These are phyloP conservation scores for Ganoderma lucidum DNA, from an alignment of 1,284 basidiomycete genomes.

Conservation along the genomic window DNA sequence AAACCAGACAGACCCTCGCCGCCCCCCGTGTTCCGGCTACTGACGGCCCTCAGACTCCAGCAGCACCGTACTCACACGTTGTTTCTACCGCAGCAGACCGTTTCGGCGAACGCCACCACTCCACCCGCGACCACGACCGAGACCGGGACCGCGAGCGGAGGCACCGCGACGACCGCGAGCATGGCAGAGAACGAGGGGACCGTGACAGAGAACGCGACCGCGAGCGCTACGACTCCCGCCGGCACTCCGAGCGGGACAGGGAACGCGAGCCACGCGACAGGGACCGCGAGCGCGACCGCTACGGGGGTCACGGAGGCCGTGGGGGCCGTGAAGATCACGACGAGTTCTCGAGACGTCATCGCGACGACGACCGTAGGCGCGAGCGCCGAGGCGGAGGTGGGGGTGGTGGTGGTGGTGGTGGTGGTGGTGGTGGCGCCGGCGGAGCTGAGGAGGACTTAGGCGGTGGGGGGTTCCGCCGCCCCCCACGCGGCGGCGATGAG, in stretches of 20 bases:
- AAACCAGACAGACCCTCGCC: conserved; percentile 1
- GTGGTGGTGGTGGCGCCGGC: conserved; percentile 15
- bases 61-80: conserved; percentile 40
- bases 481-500: conserved; percentile 39
- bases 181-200: conserved; percentile 46
- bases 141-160: conserved; percentile 38
- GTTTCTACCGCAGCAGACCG: conserved; percentile 40
- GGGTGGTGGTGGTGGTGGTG: conserved; percentile 37
- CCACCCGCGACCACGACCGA: conserved; percentile 44
- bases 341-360: conserved; percentile 48
- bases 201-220: conserved; percentile 50
- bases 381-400: conserved; percentile 37
- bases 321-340: conserved; percentile 50
- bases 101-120: conserved; percentile 60
- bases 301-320: conserved; percentile 34
- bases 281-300: conserved; percentile 49
- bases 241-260: conserved; percentile 46
- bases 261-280: conserved; percentile 52
- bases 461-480: conserved; percentile 41
- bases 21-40: conserved; percentile 23
- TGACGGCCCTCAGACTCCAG: conserved; percentile 37
- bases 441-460: conserved; percentile 40
- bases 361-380: conserved; percentile 53
- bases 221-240: conserved; percentile 41
- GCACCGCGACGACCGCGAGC: conserved; percentile 57